These are phyloP conservation scores for Fusarium tricinctum DNA, from an alignment of 2,329 filamentous ascomycete genomes.

Conservation along the genomic window DNA sequence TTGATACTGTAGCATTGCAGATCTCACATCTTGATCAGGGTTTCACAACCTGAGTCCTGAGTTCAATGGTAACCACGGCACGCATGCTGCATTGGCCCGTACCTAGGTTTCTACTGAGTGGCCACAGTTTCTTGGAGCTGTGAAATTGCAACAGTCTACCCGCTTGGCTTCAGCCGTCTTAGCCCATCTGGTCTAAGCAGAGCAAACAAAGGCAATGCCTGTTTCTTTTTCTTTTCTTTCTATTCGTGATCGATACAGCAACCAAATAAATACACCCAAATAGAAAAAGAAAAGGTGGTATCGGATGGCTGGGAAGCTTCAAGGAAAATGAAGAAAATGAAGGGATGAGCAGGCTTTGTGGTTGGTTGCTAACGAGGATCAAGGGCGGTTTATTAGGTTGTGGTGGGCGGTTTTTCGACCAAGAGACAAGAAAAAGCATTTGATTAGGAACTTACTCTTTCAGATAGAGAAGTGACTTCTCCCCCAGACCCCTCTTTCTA, in stretches of 20 bases:
- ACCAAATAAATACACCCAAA: constrained; percentile 7
- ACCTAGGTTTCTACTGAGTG: neutral
- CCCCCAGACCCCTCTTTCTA: neutral
- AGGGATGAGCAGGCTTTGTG: constrained; percentile 15
- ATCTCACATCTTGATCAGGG: constrained; percentile 18
- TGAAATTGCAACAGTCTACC: neutral
- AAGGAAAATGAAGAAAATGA: no score
- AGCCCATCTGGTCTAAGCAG: neutral
- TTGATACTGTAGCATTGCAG: neutral
- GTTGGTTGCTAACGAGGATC: constrained; percentile 8
- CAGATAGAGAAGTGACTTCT: constrained; percentile 15
- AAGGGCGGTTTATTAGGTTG: constrained; percentile 23
- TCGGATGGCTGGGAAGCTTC: constrained; percentile 20
- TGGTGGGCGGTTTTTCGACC: neutral
- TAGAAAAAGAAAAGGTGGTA: constrained; percentile 14
- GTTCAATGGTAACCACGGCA: no score
- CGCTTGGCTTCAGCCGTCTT: neutral
- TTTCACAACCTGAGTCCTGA: constrained; percentile 11
- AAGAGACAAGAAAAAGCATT: neutral
- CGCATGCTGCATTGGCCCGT: neutral
- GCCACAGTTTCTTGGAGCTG: neutral
- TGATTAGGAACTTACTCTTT: constrained; percentile 2
- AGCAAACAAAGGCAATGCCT: neutral
- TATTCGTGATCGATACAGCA: constrained; percentile 4
- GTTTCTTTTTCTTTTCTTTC: neutral